Evolutionary conservation across 148 eudicot species (phyloP), one percentile per base, ranked within the genome.

Genomic region (Drosera capensis): DNA sequence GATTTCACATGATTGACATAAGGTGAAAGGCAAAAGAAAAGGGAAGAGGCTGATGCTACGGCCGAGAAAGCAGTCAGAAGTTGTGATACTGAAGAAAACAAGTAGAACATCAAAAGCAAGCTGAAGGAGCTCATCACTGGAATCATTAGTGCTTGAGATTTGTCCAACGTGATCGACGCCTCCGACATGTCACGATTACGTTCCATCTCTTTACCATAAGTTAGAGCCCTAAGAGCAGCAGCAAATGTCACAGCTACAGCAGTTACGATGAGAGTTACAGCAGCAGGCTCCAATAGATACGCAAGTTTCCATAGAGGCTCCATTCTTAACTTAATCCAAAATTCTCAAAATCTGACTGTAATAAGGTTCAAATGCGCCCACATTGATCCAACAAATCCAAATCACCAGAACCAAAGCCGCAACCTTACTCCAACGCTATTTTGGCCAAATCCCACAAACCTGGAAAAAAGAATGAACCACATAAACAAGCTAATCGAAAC

Each of bases 91-190:
- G 99, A 84, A 45, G 99, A 78, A 66, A 90, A 90, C 60, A 90
- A 57, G 67, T 90, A 90, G 70, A 90, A 90, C 99, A 84, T 90
- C 66, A 85, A 45, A 40, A 90, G 68, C 70, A 90, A 61, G 68
- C 99, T 90, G 63, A 75, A 72, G 17, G 99, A 90, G 64, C 99
- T 84, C 95, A 84, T 78, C 45, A 90, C 52, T 11, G 99, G 99
- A 44, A 90, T 84, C 99, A 90, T 90, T 31, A 90, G 68, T 21
- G 99, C 99, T 66, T 90, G 99, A 31, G 95, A 90, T 48, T 78
- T 71, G 52, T 90, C 95, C 49, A 90, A 64, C 51, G 99, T 90
- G 30, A 90, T 84, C 25, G 95, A 81, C 28, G 88, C 88, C 67
- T 90, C 99, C 3, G 85, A 84, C 1, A 78, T 59, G 41, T 90